These are phyloP conservation scores for Zasmidium angulare DNA, from an alignment of 2,329 filamentous ascomycete species.

Conservation along the genomic window DNA sequence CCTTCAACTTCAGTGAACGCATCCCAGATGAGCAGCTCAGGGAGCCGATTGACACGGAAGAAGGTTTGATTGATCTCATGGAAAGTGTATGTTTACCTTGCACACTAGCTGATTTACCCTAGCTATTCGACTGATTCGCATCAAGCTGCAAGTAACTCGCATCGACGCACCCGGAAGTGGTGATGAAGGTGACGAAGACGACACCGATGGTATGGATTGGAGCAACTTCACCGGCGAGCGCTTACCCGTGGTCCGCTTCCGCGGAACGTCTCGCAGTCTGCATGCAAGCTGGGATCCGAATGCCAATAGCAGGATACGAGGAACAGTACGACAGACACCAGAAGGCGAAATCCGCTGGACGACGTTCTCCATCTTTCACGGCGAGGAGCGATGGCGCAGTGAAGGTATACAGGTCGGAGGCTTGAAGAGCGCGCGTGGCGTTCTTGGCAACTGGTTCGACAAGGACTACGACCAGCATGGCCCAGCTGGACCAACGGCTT, in stretches of 20 bases:
- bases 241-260: constrained; percentile 68
- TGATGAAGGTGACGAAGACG: constrained; percentile 33
- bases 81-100: constrained; percentile 31
- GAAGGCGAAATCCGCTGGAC: constrained; percentile 76
- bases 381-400: constrained; percentile 71
- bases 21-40: constrained; percentile 34
- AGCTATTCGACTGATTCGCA: constrained; percentile 67
- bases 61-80: constrained; percentile 43
- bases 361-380: constrained; percentile 62
- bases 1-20: constrained; percentile 64
- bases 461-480: constrained; percentile 69
- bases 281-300: constrained; percentile 68
- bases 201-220: constrained; percentile 28
- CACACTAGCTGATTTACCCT: constrained; percentile 19
- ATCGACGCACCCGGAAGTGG: constrained; percentile 60
- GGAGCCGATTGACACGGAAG: constrained; percentile 59
- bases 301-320: constrained; percentile 65
- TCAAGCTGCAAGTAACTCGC: constrained; percentile 62
- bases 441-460: constrained; percentile 77
- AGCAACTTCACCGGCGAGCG: constrained; percentile 29
- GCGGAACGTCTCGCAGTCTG: constrained; percentile 60
- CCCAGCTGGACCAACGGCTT: constrained; percentile 71
- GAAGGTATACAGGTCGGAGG: constrained; percentile 76
- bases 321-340: constrained; percentile 64
- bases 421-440: constrained; percentile 61